phyloP scores from a whole-genome alignment of 306 rosid genomes.

The Fragaria iinumae region DNA sequence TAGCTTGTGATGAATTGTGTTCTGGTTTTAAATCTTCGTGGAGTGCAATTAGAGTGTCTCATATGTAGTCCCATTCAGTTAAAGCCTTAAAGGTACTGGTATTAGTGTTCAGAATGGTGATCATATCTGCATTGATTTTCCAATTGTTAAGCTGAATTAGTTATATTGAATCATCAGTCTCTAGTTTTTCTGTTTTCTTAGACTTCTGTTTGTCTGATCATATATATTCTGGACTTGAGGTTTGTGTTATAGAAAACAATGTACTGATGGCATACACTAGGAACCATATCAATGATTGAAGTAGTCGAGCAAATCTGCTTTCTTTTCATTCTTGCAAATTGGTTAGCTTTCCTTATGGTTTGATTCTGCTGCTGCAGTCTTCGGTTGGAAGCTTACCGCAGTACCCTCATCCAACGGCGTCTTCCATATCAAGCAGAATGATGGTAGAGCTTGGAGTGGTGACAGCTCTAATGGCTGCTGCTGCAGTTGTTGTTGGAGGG shows the following conservation, averaged over 20 bases:
- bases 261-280: too few species aligned
- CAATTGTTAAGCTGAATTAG: background rate
- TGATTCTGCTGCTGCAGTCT: slow-evolving; percentile 54
- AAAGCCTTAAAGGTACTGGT: background rate
- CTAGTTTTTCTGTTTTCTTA: background rate
- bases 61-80: background rate
- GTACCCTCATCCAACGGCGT: slow-evolving; percentile 87
- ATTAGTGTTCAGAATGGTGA: background rate
- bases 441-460: slow-evolving; percentile 74
- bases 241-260: background rate
- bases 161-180: background rate
- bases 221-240: background rate
- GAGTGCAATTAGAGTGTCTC: background rate
- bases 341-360: slow-evolving; percentile 20
- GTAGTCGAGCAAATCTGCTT: background rate
- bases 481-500: slow-evolving; percentile 72
- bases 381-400: slow-evolving; percentile 70
- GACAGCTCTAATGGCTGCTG: slow-evolving; percentile 59
- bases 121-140: background rate
- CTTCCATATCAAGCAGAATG: slow-evolving; percentile 91
- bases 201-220: background rate
- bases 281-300: background rate
- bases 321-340: slow-evolving; percentile 9
- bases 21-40: background rate
- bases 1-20: background rate